Base-by-base conservation (phyloP, 1,284 basidiomycete genomes). In the Moesziomyces antarcticus region DNA sequence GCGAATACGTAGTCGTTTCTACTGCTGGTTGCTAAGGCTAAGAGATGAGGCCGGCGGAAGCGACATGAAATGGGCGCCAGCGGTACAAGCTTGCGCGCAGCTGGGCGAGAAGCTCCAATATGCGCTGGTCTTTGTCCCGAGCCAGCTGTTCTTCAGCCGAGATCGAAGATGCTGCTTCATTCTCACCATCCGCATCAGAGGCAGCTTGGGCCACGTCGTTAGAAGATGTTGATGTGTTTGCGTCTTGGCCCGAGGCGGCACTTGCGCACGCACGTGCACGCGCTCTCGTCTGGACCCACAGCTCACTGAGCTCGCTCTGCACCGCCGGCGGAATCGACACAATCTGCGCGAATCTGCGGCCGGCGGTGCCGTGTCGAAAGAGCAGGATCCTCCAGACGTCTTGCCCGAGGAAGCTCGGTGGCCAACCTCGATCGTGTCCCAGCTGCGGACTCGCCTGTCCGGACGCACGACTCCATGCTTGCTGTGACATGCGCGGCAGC, bases 371-470 rank as follows among this genome's bases (percentile, higher is more conserved):
- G n/a, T 73, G 70, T 2, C 64, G 59, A 49, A 73, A 73, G 5
- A 73, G 64, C 37, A 73, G 13, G 3, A 73, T 46, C 1, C 70
- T 33, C 70, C 70, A 73, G 3, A 56, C 70, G n/a, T 73, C 63
- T 21, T 60, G 59, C 11, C 70, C 70, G 13, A 73, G 27, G 30
- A 73, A 73, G 56, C 70, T 73, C 5, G 63, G 64, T 13, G 59
- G 58, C 70, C 70, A 73, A 2, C 64, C 70, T 48, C 64, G 55
- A 40, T 73, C 60, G 47, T 63, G 64, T 1, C 49, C 55, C 35
- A 54, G 40, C 5, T 24, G 51, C 21, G 48, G 40, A 11, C 51
- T 37, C 10, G 35, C 13, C 14, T 5, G 35, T 16, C 2, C 35
- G 6, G 10, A 1, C 16, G 35, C 13, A 16, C 35, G 35, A 2